Conservation (phyloP, 768 basidiomycete species). For the Panus rudis region DNA sequence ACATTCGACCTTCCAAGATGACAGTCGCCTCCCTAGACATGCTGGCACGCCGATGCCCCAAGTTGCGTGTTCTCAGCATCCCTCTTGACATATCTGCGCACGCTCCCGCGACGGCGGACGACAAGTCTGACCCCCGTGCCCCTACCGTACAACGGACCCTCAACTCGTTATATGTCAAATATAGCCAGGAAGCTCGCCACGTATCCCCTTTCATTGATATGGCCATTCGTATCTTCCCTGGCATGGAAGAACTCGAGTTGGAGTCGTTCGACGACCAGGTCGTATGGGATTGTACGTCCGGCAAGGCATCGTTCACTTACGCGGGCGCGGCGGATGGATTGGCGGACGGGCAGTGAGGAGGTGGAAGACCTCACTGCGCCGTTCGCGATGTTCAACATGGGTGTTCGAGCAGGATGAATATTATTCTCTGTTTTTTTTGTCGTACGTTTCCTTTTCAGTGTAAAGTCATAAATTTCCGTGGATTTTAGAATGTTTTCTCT, state of each 20-base stretch:
- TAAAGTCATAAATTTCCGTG: no score
- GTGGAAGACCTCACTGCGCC: slow-evolving; percentile 6
- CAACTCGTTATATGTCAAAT: slow-evolving; percentile 3
- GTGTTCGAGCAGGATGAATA: no score
- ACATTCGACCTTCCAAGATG: not conserved
- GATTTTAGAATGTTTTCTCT: no score
- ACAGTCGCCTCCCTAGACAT: slow-evolving; percentile 15
- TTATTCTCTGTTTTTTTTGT: no score
- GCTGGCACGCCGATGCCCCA: slow-evolving; percentile 19
- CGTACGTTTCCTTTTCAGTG: no score
- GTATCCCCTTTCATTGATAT: slow-evolving; percentile 5
- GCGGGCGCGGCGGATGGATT: slow-evolving; percentile 11
- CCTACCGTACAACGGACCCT: slow-evolving; percentile 2
- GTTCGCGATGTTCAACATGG: slow-evolving; percentile 13
- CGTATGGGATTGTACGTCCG: not conserved
- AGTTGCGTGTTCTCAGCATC: slow-evolving; percentile 14
- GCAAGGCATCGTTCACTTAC: not conserved
- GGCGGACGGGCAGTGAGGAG: slow-evolving; percentile 13
- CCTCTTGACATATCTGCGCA: slow-evolving; percentile 15
- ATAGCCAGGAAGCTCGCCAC: not conserved
- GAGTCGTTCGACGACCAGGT: slow-evolving; percentile 1
- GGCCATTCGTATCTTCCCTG: slow-evolving; percentile 6
- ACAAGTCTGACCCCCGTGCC: not conserved
- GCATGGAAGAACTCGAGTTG: slow-evolving; percentile 10
- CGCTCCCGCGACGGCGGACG: not conserved